Conservation (phyloP, 129 eudicot genomes). For the Chrysanthemum seticuspe region DNA sequence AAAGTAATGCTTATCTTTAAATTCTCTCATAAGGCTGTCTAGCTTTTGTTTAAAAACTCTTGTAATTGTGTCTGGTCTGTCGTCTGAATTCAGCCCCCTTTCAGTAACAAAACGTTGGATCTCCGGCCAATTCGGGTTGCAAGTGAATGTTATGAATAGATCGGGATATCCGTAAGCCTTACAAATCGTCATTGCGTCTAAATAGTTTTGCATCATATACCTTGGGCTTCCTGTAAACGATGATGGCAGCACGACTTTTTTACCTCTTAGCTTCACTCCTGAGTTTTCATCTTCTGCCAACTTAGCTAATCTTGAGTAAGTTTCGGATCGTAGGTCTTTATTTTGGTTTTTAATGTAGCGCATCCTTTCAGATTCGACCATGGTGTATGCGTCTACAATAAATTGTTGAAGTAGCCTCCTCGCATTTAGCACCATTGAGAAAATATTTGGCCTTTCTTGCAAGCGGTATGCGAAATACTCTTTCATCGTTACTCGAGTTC, state of each 20-base stretch:
- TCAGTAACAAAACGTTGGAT: too few relatives aligned
- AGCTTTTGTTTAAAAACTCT: too few relatives aligned
- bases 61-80: too few relatives aligned
- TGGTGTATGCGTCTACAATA: neutral
- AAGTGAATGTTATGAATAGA: too few relatives aligned
- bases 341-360: neutral
- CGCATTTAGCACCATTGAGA: neutral
- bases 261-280: neutral
- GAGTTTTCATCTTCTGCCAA: neutral
- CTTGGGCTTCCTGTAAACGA: neutral
- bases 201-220: too few relatives aligned
- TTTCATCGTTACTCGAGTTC: neutral
- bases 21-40: too few relatives aligned
- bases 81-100: too few relatives aligned
- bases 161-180: too few relatives aligned
- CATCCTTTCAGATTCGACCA: neutral
- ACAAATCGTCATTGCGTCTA: too few relatives aligned
- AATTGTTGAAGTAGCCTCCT: neutral
- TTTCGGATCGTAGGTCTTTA: neutral
- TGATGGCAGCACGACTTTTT: slow-evolving; percentile 19
- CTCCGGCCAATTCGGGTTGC: too few relatives aligned
- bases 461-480: neutral
- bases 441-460: neutral
- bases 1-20: too few relatives aligned
- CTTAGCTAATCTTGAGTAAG: neutral